A percentile compares a stretch with the other conserved stretches of the same genome.
Conservation (phyloP, 2,329 filamentous ascomycete genomes). For the Fusarium mangiferae region DNA sequence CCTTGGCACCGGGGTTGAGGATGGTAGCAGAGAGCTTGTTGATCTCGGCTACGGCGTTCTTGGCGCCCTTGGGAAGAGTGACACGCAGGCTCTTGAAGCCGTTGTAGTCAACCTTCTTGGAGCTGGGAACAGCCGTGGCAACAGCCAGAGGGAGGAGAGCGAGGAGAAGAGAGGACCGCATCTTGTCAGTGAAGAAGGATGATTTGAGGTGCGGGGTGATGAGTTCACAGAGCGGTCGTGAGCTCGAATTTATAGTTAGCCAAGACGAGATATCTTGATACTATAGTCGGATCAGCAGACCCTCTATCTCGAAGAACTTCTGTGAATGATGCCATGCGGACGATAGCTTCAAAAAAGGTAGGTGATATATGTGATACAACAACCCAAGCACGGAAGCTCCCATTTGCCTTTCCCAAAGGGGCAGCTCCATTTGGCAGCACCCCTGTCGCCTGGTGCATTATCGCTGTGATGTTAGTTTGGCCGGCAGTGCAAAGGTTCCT, state of each 20-base stretch:
- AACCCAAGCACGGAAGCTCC: slow-evolving; percentile 31
- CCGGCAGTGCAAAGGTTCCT: slow-evolving; percentile 28
- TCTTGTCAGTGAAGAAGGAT: slow-evolving; percentile 12
- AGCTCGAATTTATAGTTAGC: slow-evolving; percentile 9
- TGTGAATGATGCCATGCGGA: slow-evolving; percentile 29
- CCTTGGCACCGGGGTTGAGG: slow-evolving; percentile 22
- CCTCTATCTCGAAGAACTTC: slow-evolving; percentile 12
- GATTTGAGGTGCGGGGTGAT: slow-evolving; percentile 6
- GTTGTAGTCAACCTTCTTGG: slow-evolving; percentile 35
- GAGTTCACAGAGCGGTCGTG: neutral
- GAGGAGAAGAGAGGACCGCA: slow-evolving; percentile 14
- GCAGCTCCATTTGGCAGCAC: slow-evolving; percentile 2
- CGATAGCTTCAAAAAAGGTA: slow-evolving; percentile 25
- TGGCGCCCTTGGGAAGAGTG: slow-evolving; percentile 19
- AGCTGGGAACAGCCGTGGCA: slow-evolving; percentile 23
- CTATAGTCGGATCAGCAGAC: slow-evolving; percentile 2
- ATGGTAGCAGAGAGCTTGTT: slow-evolving; percentile 31
- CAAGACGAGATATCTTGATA: neutral
- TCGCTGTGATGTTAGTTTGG: slow-evolving; percentile 16
- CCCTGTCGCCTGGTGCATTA: slow-evolving; percentile 16
- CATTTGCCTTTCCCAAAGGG: slow-evolving; percentile 28
- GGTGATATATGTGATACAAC: slow-evolving; percentile 32
- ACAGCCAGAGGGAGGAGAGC: slow-evolving; percentile 21
- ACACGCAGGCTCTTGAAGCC: slow-evolving; percentile 35
- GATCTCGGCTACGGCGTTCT: slow-evolving; percentile 11